These are phyloP conservation scores for Cymodocea nodosa DNA, from an alignment of 116 monocot genomes.

Conservation along the genomic window DNA sequence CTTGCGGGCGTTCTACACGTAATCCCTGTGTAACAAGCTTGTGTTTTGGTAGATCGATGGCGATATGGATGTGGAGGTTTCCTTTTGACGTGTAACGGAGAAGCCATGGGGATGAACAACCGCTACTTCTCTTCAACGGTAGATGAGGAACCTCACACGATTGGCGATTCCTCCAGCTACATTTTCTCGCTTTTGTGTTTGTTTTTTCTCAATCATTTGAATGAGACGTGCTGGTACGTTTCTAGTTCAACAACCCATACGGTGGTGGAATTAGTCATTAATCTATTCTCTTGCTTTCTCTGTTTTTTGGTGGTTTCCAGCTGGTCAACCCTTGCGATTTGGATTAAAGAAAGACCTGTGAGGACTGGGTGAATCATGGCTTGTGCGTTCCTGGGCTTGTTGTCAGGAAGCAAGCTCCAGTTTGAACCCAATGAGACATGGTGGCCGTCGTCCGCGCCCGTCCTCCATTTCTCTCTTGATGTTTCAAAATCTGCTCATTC, in stretches of 20 bases:
- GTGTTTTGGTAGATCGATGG: too few species aligned
- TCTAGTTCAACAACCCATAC: conserved; percentile 1
- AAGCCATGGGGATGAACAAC: not conserved
- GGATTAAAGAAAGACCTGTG: not conserved
- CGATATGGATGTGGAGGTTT: too few species aligned
- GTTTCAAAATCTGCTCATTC: conserved; percentile 5
- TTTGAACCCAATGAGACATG: conserved; percentile 18
- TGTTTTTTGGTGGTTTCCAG: too few species aligned
- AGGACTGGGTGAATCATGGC: conserved; percentile 10
- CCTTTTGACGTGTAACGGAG: not conserved
- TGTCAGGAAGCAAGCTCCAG: conserved; percentile 13
- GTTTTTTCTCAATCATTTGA: not conserved
- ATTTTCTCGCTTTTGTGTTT: not conserved
- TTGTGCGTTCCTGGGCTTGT: conserved; percentile 2
- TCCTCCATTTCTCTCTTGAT: conserved; percentile 21
- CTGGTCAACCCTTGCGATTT: not conserved
- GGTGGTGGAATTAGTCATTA: not conserved
- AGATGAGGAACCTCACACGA: too few species aligned
- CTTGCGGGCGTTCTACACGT: too few species aligned
- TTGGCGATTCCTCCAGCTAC: too few species aligned
- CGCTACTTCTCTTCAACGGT: not conserved
- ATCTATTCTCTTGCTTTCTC: not conserved
- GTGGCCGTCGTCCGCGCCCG: conserved; percentile 51
- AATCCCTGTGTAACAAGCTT: too few species aligned
- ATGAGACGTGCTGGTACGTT: not conserved